A percentile compares a stretch with the other conserved stretches of the same genome.
Evolutionary conservation across 768 basidiomycete genomes (phyloP).

Genomic region (Lactarius sanguifluus): DNA sequence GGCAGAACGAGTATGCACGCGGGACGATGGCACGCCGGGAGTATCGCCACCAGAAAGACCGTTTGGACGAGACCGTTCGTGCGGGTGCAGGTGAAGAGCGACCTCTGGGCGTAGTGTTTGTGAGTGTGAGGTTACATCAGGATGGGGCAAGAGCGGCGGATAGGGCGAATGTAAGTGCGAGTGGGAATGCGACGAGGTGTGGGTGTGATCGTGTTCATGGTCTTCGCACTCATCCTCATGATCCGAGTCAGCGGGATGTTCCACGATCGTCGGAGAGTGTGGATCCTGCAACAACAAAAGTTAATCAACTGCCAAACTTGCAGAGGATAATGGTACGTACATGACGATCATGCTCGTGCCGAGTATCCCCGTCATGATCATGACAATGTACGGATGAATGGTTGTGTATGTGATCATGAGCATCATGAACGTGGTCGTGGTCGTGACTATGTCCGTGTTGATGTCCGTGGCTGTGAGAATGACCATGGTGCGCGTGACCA

Average conservation of each 20-base stretch:
- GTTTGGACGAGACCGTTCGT: conserved; percentile 36
- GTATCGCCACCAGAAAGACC: conserved; percentile 20
- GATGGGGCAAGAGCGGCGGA: conserved; percentile 14
- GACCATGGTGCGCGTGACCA: conserved; percentile 84
- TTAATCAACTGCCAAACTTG: conserved; percentile 3
- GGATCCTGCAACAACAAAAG: conserved; percentile 15
- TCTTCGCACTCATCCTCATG: conserved; percentile 30
- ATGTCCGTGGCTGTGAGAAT: conserved; percentile 45
- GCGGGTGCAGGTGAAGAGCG: conserved; percentile 20
- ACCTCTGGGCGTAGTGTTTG: background rate
- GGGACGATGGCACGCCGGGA: conserved; percentile 13
- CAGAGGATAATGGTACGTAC: background rate
- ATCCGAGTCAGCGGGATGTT: conserved; percentile 14
- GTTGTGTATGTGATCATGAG: conserved; percentile 4
- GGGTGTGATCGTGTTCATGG: conserved; percentile 32
- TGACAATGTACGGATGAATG: conserved; percentile 31
- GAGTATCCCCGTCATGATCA: conserved; percentile 33
- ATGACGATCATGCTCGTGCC: conserved; percentile 31
- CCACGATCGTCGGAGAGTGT: conserved; percentile 18
- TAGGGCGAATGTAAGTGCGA: conserved; percentile 27
- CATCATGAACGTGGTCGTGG: conserved; percentile 15
- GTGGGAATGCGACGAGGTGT: conserved; percentile 29
- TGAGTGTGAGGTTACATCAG: background rate
- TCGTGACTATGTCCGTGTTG: conserved; percentile 34
- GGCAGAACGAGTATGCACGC: conserved; percentile 32